These are phyloP conservation scores for Peribolospora kevripleyi DNA, from an alignment of 768 basidiomycete species.

Conservation along the genomic window DNA sequence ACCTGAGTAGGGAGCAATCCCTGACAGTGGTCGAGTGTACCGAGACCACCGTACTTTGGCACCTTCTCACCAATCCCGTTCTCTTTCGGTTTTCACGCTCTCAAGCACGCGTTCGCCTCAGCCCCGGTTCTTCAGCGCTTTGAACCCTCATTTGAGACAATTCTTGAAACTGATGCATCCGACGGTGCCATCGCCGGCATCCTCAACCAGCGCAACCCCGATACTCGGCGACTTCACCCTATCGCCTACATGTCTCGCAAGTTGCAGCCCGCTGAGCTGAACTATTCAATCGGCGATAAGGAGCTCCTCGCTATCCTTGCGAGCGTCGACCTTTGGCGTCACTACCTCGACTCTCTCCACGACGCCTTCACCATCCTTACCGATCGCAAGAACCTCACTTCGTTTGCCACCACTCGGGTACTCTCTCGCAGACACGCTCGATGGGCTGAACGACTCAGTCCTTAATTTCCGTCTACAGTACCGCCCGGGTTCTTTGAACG, in stretches of 20 bases:
- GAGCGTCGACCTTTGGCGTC: slow-evolving; percentile 19
- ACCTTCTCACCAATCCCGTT: neutral
- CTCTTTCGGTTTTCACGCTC: slow-evolving; percentile 7
- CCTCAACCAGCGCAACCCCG: too few species aligned
- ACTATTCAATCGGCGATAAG: slow-evolving; percentile 31
- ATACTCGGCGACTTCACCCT: slow-evolving; percentile 10
- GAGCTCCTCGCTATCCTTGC: slow-evolving; percentile 30
- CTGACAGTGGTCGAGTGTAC: too few species aligned
- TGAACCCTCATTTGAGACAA: too few species aligned
- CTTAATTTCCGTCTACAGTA: slow-evolving; percentile 20
- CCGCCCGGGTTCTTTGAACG: slow-evolving; percentile 9
- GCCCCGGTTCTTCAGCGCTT: too few species aligned
- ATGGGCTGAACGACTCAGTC: slow-evolving; percentile 22
- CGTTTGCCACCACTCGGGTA: slow-evolving; percentile 21
- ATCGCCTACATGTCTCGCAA: slow-evolving; percentile 21
- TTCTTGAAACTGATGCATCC: too few species aligned
- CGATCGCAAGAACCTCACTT: slow-evolving; percentile 9
- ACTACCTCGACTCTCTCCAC: slow-evolving; percentile 17
- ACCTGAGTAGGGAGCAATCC: too few species aligned
- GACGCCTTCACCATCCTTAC: slow-evolving; percentile 14
- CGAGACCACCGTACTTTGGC: too few species aligned
- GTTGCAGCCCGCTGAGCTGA: slow-evolving; percentile 19
- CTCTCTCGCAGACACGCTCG: slow-evolving; percentile 24
- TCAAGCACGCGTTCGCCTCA: slow-evolving; percentile 5
- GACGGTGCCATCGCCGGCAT: too few species aligned